A percentile compares a stretch with the other conserved stretches of the same genome.
Evolutionary conservation across 2,329 filamentous ascomycete genomes (phyloP).

Genomic region (Phaeophleospora eucalypticola): DNA sequence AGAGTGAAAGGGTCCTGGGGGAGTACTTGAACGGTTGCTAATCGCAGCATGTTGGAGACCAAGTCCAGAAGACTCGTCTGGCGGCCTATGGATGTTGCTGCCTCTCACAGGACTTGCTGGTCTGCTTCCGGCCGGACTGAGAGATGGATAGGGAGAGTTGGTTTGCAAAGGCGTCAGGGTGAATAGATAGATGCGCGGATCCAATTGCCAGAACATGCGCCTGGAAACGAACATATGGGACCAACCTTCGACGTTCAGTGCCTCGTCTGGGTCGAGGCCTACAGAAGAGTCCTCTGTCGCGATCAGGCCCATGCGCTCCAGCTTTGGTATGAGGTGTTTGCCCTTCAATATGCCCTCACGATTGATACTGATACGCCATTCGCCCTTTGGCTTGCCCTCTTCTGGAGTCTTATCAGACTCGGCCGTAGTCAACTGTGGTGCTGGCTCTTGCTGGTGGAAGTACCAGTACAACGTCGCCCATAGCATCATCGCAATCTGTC

Average conservation of each 20-base stretch:
- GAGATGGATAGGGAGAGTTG: slow-evolving; percentile 45
- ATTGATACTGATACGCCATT: slow-evolving; percentile 82
- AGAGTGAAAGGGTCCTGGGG: slow-evolving; percentile 68
- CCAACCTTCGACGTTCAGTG: slow-evolving; percentile 61
- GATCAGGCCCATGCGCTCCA: slow-evolving; percentile 89
- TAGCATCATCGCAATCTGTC: slow-evolving; percentile 94
- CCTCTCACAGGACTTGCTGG: slow-evolving; percentile 45
- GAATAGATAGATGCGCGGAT: slow-evolving; percentile 82
- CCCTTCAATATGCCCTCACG: slow-evolving; percentile 84
- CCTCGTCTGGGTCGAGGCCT: slow-evolving; percentile 53
- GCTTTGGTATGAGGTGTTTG: slow-evolving; percentile 77
- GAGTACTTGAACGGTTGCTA: slow-evolving; percentile 17
- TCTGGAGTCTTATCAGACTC: slow-evolving; percentile 61
- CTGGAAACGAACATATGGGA: slow-evolving; percentile 75
- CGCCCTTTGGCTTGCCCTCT: slow-evolving; percentile 69
- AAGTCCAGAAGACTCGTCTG: slow-evolving; percentile 12
- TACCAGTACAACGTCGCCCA: slow-evolving; percentile 97
- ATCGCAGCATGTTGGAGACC: slow-evolving; percentile 11
- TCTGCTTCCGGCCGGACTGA: slow-evolving; percentile 50
- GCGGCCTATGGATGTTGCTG: slow-evolving; percentile 11
- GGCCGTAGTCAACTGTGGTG: slow-evolving; percentile 58
- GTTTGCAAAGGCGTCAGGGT: slow-evolving; percentile 60
- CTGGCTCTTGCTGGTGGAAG: slow-evolving; percentile 80
- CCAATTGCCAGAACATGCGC: slow-evolving; percentile 86
- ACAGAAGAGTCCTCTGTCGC: slow-evolving; percentile 71